Percentiles rank a stretch among this genome's conserved stretches.
phyloP scores from a whole-genome alignment of 129 eudicot genomes.

The Chrysanthemum lavandulifolium region DNA sequence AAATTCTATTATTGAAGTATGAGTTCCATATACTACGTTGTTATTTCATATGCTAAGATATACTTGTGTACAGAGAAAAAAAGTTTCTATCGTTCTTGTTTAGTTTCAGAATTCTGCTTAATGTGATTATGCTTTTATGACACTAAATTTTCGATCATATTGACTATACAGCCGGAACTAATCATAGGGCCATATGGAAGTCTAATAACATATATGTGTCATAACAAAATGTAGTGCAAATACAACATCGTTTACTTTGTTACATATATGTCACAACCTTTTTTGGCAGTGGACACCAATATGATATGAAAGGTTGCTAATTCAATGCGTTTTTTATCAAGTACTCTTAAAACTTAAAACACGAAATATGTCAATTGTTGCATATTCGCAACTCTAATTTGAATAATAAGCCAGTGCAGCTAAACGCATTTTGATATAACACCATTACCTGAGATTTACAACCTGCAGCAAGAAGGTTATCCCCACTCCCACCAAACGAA shows the following conservation, averaged over 20 bases:
- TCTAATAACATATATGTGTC: background rate
- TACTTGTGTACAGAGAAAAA: too few relatives aligned
- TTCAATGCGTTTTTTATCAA: background rate
- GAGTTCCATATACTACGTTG: too few relatives aligned
- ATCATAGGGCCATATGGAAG: background rate
- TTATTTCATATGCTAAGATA: too few relatives aligned
- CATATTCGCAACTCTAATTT: too few relatives aligned
- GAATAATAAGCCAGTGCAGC: background rate
- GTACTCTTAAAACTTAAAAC: too few relatives aligned
- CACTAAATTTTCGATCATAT: too few relatives aligned
- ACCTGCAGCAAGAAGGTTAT: conserved; percentile 94
- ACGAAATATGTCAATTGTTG: too few relatives aligned
- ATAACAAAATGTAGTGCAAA: background rate
- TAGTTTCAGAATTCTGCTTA: too few relatives aligned
- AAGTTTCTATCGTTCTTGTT: too few relatives aligned
- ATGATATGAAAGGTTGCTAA: background rate
- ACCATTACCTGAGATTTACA: conserved; percentile 78
- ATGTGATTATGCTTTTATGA: too few relatives aligned
- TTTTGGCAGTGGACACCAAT: too few relatives aligned
- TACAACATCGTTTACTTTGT: background rate
- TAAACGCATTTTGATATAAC: background rate
- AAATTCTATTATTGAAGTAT: background rate
- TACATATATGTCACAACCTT: too few relatives aligned
- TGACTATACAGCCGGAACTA: background rate
- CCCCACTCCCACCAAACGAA: conserved; percentile 73